phyloP scores from a whole-genome alignment of 306 rosid species.

The Cyclanthera cordifolia region DNA sequence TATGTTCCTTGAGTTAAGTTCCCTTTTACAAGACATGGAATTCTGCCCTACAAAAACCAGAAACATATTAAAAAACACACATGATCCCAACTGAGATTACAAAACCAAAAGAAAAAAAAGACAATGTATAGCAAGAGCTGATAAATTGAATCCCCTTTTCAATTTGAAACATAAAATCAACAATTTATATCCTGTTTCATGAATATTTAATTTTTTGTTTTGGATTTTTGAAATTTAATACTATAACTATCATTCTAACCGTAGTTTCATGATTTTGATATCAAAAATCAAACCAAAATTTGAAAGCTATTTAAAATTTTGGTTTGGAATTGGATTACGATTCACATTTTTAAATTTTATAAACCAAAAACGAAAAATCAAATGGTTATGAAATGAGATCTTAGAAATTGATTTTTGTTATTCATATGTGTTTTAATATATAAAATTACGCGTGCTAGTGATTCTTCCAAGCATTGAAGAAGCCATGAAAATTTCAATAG shows the following conservation, averaged over 20 bases:
- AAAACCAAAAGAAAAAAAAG: background rate
- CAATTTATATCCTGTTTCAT: too few relatives aligned
- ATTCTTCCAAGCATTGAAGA: conserved; percentile 2
- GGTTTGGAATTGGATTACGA: too few relatives aligned
- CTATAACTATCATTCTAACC: too few relatives aligned
- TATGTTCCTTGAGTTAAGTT: background rate
- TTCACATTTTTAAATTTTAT: too few relatives aligned
- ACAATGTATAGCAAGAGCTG: background rate
- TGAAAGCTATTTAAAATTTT: too few relatives aligned
- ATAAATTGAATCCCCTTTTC: background rate
- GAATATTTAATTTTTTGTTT: too few relatives aligned
- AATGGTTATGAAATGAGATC: too few relatives aligned
- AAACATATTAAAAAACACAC: background rate
- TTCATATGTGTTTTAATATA: background rate
- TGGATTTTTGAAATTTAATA: too few relatives aligned
- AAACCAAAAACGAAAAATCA: too few relatives aligned
- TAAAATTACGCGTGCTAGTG: background rate
- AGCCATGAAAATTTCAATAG: background rate
- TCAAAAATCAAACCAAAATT: too few relatives aligned
- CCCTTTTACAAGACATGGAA: background rate
- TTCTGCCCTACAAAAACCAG: background rate
- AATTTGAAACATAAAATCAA: background rate
- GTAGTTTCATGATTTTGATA: too few relatives aligned
- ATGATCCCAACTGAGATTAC: background rate
- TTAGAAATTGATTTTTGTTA: background rate